A percentile compares a stretch with the other conserved stretches of the same genome.
phyloP scores from a whole-genome alignment of 129 eudicot species.

The Lactuca saligna region DNA sequence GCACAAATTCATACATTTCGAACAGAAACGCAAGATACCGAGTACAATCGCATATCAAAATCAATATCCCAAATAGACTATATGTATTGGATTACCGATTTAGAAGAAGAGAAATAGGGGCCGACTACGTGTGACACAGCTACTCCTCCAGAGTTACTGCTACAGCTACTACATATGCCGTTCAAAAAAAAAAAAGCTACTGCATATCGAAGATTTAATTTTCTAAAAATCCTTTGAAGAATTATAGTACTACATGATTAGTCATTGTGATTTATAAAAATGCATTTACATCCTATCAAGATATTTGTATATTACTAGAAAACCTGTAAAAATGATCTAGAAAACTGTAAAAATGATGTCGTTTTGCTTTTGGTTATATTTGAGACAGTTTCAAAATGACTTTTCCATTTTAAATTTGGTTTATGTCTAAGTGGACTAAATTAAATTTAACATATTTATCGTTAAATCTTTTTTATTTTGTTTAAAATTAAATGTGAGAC shows the following conservation, averaged over 20 bases:
- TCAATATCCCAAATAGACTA: conserved; percentile 1
- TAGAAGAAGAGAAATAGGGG: conserved; percentile 15
- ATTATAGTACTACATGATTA: neutral
- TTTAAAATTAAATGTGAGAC: too few relatives aligned
- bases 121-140: conserved; percentile 19
- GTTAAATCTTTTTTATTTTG: too few relatives aligned
- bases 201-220: neutral
- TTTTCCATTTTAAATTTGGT: too few relatives aligned
- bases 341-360: too few relatives aligned
- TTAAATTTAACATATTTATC: too few relatives aligned
- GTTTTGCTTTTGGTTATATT: too few relatives aligned
- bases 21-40: neutral
- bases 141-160: neutral
- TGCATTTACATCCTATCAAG: too few relatives aligned
- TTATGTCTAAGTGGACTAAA: too few relatives aligned
- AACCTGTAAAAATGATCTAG: too few relatives aligned
- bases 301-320: too few relatives aligned
- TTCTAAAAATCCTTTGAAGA: neutral
- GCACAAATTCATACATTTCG: conserved; percentile 22
- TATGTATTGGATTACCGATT: conserved; percentile 23
- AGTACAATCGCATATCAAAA: conserved; percentile 11
- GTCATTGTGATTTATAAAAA: neutral
- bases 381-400: too few relatives aligned
- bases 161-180: conserved; percentile 12
- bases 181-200: too few relatives aligned